phyloP scores from a whole-genome alignment of 306 rosid genomes.

The Rosa lucieae region DNA sequence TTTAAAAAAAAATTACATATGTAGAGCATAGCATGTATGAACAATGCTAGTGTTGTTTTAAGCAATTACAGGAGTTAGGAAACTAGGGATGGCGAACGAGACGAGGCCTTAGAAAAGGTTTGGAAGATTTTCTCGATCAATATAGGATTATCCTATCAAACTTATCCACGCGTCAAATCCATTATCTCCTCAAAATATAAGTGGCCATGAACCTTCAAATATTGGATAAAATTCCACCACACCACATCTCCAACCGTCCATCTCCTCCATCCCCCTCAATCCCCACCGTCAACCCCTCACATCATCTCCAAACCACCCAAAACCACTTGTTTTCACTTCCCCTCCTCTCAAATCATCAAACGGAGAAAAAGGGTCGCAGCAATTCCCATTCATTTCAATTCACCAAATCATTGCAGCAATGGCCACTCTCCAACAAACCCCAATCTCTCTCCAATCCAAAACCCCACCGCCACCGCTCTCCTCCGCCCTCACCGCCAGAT shows the following conservation, averaged over 20 bases:
- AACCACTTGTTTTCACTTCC: neutral
- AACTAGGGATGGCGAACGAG: too few species aligned
- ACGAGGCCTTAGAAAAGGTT: too few species aligned
- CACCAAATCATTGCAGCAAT: slow-evolving; percentile 24
- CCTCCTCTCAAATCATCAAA: neutral
- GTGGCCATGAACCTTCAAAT: slow-evolving; percentile 22
- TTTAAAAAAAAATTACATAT: too few species aligned
- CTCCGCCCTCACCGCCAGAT: slow-evolving; percentile 27
- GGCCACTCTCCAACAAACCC: slow-evolving; percentile 71
- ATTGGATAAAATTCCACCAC: slow-evolving; percentile 14
- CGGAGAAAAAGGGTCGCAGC: too few species aligned
- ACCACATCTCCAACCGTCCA: slow-evolving; percentile 5
- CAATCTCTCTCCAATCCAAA: slow-evolving; percentile 62
- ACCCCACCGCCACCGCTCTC: slow-evolving; percentile 25
- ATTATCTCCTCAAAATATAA: slow-evolving; percentile 38
- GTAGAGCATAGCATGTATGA: too few species aligned
- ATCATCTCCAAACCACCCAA: neutral
- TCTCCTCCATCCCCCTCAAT: neutral
- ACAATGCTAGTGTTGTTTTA: too few species aligned
- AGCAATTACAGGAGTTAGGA: too few species aligned
- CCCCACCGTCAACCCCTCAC: slow-evolving; percentile 17
- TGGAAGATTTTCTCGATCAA: too few species aligned
- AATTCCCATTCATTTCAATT: too few species aligned
- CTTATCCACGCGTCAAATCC: slow-evolving; percentile 36
- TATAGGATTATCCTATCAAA: neutral